Evolutionary conservation across 108 stramenopile species (phyloP).

Genomic region (Skeletonema costatum): DNA sequence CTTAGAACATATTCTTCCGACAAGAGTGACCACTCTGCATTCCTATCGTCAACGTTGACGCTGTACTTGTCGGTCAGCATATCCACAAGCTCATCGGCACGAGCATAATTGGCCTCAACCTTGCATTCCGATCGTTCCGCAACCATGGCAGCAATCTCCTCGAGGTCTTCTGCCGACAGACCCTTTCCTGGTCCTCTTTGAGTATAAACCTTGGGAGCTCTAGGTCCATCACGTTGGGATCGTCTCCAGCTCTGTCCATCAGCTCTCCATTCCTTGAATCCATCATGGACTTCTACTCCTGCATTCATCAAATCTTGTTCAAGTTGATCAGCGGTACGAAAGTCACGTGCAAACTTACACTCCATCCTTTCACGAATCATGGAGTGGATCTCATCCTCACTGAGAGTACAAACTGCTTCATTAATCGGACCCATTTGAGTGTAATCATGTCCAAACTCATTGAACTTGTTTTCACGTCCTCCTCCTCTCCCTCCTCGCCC

Average conservation of each 20-base stretch:
- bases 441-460: conserved; percentile 83
- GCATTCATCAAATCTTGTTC: conserved; percentile 20
- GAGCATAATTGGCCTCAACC: conserved; percentile 30
- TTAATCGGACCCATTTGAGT: conserved; percentile 45
- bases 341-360: conserved; percentile 57
- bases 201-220: conserved; percentile 23
- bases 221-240: conserved; percentile 6
- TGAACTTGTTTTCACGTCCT: conserved; percentile 54
- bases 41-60: conserved; percentile 55
- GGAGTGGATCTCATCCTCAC: conserved; percentile 65
- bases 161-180: conserved; percentile 27
- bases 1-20: conserved; percentile 37
- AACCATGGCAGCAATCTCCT: conserved; percentile 29
- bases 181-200: conserved; percentile 37
- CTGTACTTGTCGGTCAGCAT: conserved; percentile 27
- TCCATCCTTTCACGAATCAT: conserved; percentile 63
- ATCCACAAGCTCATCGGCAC: conserved; percentile 55
- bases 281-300: conserved; percentile 38
- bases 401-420: conserved; percentile 33
- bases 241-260: conserved; percentile 34
- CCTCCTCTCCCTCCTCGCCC: conserved; percentile 12
- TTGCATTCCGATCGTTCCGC: conserved; percentile 46
- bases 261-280: conserved; percentile 50
- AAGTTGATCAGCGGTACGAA: conserved; percentile 41
- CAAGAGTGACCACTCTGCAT: conserved; percentile 33